Conservation (phyloP, 768 basidiomycete species). For the Mycena epipterygia region DNA sequence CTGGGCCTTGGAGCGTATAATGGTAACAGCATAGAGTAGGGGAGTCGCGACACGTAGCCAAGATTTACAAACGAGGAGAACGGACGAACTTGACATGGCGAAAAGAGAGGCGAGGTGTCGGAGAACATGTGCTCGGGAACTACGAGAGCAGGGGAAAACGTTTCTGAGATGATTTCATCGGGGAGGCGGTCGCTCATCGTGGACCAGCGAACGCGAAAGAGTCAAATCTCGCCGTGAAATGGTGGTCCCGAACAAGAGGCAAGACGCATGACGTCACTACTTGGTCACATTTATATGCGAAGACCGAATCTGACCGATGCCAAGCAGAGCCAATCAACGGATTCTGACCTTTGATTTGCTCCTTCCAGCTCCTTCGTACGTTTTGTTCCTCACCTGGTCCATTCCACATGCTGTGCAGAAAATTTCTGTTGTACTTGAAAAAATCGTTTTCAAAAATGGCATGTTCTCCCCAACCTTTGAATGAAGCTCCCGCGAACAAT, state of each 20-base stretch:
- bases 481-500: no score
- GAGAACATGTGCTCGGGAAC: neutral
- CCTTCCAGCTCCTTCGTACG: no score
- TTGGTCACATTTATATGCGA: no score
- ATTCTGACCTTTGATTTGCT: no score
- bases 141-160: neutral
- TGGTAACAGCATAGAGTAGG: neutral
- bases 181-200: neutral
- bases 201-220: neutral
- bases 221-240: no score
- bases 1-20: constrained; percentile 5
- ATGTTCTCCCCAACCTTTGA: no score
- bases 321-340: no score
- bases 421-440: no score
- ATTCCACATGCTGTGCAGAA: no score
- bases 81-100: neutral
- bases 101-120: constrained; percentile 1
- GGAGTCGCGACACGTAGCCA: constrained; percentile 14
- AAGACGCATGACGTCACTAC: neutral
- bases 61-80: constrained; percentile 14
- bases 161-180: constrained; percentile 15
- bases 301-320: no score
- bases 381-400: no score
- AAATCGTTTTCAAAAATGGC: no score
- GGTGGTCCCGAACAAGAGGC: neutral